Conservation (phyloP, 139 green algal genomes). For the Micromonas commoda region DNA sequence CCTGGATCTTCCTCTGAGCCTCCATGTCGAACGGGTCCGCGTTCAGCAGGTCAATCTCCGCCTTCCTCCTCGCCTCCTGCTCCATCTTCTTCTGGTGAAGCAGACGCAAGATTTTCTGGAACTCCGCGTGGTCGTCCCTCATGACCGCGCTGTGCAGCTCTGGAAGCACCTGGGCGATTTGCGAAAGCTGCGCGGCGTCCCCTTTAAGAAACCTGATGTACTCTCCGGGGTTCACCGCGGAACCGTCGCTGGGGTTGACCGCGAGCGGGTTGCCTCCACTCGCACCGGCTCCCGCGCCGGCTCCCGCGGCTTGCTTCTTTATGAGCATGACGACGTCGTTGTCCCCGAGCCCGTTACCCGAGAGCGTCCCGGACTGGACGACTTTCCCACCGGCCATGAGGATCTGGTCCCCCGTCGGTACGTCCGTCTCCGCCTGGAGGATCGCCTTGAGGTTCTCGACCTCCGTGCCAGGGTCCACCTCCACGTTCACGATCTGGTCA, state of each 20-base stretch:
- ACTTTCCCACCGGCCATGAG: constrained; percentile 16
- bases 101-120: constrained; percentile 13
- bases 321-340: neutral
- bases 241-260: neutral
- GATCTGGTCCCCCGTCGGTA: constrained; percentile 1
- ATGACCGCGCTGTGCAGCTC: constrained; percentile 3
- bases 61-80: constrained; percentile 10
- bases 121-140: neutral
- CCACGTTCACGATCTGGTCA: constrained; percentile 5
- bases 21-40: constrained; percentile 84
- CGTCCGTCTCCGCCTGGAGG: constrained; percentile 22
- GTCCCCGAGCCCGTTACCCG: neutral
- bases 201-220: constrained; percentile 5
- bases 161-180: constrained; percentile 2
- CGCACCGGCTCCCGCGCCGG: neutral
- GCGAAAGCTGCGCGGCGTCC: constrained; percentile 4
- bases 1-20: constrained; percentile 76
- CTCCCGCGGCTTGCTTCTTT: neutral
- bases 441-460: constrained; percentile 30
- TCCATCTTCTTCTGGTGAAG: neutral
- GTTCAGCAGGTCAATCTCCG: constrained; percentile 43
- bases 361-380: neutral
- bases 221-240: constrained; percentile 4
- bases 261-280: neutral
- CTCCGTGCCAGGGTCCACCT: neutral